Conservation (phyloP, 179 eudicot species). For the Carnegiea gigantea region DNA sequence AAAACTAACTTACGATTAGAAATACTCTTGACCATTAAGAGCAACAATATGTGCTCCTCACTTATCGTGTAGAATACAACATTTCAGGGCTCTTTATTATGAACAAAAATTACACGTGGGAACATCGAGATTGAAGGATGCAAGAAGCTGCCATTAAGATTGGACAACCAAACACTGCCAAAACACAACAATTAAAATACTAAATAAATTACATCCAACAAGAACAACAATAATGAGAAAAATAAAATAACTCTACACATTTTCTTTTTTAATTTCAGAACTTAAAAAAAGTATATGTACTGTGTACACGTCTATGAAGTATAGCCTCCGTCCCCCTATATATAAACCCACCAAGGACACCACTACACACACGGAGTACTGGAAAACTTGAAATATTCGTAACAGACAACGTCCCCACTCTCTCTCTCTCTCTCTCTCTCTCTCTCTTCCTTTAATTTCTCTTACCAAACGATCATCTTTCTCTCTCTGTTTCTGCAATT, state of each 20-base stretch:
- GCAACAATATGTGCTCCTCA: too few relatives aligned
- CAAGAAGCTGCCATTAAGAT: constrained; percentile 27
- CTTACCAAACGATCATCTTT: not conserved
- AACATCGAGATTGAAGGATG: constrained; percentile 24
- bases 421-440: not conserved
- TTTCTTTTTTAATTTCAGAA: too few relatives aligned
- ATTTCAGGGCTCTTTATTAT: not conserved
- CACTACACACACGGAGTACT: not conserved
- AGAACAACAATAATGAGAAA: not conserved
- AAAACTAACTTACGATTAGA: too few relatives aligned
- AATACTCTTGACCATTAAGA: too few relatives aligned
- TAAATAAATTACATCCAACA: not conserved
- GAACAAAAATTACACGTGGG: not conserved
- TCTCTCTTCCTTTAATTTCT: not conserved
- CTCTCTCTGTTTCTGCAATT: constrained; percentile 4
- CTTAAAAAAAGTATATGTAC: not conserved
- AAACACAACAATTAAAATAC: constrained; percentile 6
- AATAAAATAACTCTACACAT: not conserved
- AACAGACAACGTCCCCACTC: not conserved
- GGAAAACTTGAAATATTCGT: not conserved
- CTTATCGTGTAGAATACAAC: not conserved
- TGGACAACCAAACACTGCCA: constrained; percentile 29
- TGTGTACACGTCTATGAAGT: constrained; percentile 6
- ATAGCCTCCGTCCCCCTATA: not conserved
- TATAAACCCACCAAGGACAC: not conserved